Evolutionary conservation across 495 filamentous ascomycete species (phyloP).

Genomic region (Stereocaulon alpinum): DNA sequence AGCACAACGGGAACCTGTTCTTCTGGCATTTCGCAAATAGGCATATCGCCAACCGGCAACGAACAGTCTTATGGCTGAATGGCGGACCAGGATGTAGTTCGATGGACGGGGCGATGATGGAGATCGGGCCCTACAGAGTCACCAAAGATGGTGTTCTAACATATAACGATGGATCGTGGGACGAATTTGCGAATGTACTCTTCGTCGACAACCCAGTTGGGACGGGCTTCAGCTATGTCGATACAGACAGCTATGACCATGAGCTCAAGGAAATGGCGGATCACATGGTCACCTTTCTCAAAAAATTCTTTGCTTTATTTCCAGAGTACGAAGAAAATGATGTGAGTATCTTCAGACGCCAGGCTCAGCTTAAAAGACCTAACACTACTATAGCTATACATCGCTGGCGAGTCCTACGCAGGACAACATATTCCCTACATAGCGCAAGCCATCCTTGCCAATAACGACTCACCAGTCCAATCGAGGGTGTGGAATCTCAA

Average conservation of each 20-base stretch:
- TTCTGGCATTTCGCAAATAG: constrained; percentile 97
- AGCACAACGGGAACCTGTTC: constrained; percentile 85
- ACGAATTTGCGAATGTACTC: constrained; percentile 91
- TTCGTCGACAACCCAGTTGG: constrained; percentile 97
- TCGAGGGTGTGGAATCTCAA: constrained; percentile 61
- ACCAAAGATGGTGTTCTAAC: constrained; percentile 62
- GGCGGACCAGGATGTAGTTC: constrained; percentile 94
- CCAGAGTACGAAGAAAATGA: constrained; percentile 90
- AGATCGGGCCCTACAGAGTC: constrained; percentile 86
- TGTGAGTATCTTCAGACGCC: constrained; percentile 43
- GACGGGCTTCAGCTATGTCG: constrained; percentile 90
- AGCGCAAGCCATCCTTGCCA: constrained; percentile 72
- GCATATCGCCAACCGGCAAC: constrained; percentile 84
- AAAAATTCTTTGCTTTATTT: constrained; percentile 82
- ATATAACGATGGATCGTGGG: constrained; percentile 88
- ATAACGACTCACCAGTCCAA: constrained; percentile 45
- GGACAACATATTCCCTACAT: constrained; percentile 98
- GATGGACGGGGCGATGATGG: constrained; percentile 95
- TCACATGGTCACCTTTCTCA: constrained; percentile 79
- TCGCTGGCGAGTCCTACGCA: constrained; percentile 92
- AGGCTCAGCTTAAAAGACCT: constrained; percentile 18
- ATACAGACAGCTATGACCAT: constrained; percentile 72
- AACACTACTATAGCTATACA: constrained; percentile 58
- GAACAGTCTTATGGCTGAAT: constrained; percentile 95
- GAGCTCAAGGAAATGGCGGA: constrained; percentile 82